Percentiles rank a stretch among this genome's conserved stretches.
These are phyloP conservation scores for Alectoria sarmentosa DNA, from an alignment of 495 filamentous ascomycete genomes.

Conservation along the genomic window DNA sequence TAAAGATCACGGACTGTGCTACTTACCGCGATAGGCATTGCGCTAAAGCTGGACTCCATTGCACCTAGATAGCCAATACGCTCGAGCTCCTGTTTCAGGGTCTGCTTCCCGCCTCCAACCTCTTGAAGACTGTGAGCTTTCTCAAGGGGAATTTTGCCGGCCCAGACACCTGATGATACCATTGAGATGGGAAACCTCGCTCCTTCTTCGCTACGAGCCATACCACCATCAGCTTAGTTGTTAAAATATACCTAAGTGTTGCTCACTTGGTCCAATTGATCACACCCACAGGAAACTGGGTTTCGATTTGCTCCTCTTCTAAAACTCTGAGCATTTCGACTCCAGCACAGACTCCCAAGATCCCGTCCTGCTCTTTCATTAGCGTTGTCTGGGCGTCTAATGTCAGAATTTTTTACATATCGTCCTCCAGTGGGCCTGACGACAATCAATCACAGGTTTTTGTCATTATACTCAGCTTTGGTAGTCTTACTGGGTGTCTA, in stretches of 20 bases:
- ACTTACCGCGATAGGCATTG: constrained; percentile 54
- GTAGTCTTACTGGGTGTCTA: constrained; percentile 45
- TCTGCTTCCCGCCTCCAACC: constrained; percentile 45
- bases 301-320: constrained; percentile 61
- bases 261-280: constrained; percentile 73
- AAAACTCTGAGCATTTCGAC: constrained; percentile 64
- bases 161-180: constrained; percentile 72
- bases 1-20: not conserved
- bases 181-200: constrained; percentile 75
- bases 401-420: constrained; percentile 25
- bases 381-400: constrained; percentile 22
- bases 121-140: constrained; percentile 54
- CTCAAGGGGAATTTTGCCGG: constrained; percentile 55
- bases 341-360: constrained; percentile 65
- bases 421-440: constrained; percentile 57
- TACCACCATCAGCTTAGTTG: not conserved
- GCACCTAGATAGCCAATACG: constrained; percentile 63
- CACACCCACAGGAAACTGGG: constrained; percentile 62
- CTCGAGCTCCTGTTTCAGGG: constrained; percentile 61
- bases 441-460: not conserved
- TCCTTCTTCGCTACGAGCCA: constrained; percentile 55
- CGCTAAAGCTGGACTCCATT: constrained; percentile 48
- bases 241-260: not conserved
- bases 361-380: constrained; percentile 49
- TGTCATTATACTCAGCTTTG: not conserved